These are phyloP conservation scores for Pestalotiopsis sp. DNA, from an alignment of 2,329 filamentous ascomycete species.

Conservation along the genomic window DNA sequence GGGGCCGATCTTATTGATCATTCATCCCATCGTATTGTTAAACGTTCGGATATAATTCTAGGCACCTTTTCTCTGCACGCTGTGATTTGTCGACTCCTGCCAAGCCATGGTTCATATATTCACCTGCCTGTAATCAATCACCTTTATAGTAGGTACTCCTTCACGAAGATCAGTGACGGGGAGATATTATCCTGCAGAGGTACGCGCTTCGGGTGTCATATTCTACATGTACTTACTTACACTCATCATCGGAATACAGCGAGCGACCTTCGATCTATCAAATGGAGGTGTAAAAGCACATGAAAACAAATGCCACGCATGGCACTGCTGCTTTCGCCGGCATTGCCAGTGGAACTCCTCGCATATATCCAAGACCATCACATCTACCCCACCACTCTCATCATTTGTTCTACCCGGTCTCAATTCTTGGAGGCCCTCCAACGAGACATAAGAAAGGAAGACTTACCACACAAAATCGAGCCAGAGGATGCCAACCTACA, in stretches of 20 bases:
- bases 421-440: slow-evolving; percentile 66
- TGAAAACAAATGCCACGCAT: slow-evolving; percentile 16
- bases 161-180: too few species aligned
- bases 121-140: too few species aligned
- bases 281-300: slow-evolving; percentile 18
- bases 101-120: too few species aligned
- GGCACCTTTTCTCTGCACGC: neutral
- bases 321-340: slow-evolving; percentile 50
- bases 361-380: slow-evolving; percentile 62
- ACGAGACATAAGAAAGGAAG: slow-evolving; percentile 41
- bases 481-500: slow-evolving; percentile 8
- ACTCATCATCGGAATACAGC: too few species aligned
- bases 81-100: neutral
- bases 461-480: neutral
- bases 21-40: neutral
- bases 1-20: neutral
- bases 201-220: too few species aligned
- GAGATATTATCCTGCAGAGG: too few species aligned
- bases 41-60: neutral
- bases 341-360: slow-evolving; percentile 64
- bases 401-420: slow-evolving; percentile 69
- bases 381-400: slow-evolving; percentile 61
- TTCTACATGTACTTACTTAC: too few species aligned
- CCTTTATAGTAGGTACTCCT: too few species aligned
- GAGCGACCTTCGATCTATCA: too few species aligned